Evolutionary conservation across 1,284 basidiomycete species (phyloP).

Genomic region (Phenoliferia sp.): DNA sequence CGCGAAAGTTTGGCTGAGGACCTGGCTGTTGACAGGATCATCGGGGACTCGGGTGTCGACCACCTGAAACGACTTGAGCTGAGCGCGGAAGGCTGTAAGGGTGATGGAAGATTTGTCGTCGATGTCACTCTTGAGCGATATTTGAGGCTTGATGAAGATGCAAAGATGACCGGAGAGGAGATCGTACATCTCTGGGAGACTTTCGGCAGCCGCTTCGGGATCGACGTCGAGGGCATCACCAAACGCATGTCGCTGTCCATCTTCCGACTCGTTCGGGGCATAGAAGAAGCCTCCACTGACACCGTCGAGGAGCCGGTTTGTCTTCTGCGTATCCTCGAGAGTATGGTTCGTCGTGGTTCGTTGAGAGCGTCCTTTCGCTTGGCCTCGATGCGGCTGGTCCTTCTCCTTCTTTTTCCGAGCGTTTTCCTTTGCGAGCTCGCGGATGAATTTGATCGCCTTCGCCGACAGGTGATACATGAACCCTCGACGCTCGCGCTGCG

Average conservation of each 20-base stretch:
- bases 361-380: conserved; percentile 7
- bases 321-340: conserved; percentile 17
- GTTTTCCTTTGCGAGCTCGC: conserved; percentile 60
- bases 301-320: conserved; percentile 37
- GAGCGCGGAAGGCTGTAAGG: conserved; percentile 75
- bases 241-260: conserved; percentile 23
- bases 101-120: conserved; percentile 64
- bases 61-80: conserved; percentile 74
- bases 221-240: conserved; percentile 28
- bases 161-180: conserved; percentile 66
- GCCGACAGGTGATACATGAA: conserved; percentile 57
- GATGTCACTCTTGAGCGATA: conserved; percentile 68
- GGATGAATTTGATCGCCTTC: conserved; percentile 73
- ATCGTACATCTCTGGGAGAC: conserved; percentile 44
- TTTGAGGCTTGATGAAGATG: conserved; percentile 83
- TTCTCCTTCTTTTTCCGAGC: conserved; percentile 34
- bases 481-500: conserved; percentile 64
- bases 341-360: conserved; percentile 15
- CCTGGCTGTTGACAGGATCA: conserved; percentile 77
- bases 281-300: conserved; percentile 19
- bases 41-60: conserved; percentile 72
- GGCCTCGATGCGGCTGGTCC: conserved; percentile 21
- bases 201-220: conserved; percentile 33
- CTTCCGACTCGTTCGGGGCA: conserved; percentile 17
- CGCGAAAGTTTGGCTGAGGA: conserved; percentile 78